phyloP scores from a whole-genome alignment of 345 rosid species.

The Abelmoschus esculentus region DNA sequence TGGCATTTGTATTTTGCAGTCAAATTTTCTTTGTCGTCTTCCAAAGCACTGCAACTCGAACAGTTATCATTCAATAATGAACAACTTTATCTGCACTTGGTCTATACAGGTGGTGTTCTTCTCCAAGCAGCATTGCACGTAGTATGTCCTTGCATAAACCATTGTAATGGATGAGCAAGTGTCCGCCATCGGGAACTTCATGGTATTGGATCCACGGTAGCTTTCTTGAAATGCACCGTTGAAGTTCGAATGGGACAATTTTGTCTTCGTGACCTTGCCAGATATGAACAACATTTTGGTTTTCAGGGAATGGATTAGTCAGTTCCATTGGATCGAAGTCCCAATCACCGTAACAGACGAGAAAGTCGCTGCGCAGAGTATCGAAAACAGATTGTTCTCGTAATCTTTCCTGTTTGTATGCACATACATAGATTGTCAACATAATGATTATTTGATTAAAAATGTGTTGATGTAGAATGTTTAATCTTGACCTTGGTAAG shows the following conservation, averaged over 20 bases:
- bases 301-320: constrained; percentile 37
- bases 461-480: not conserved
- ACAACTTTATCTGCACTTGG: constrained; percentile 24
- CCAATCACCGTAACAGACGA: constrained; percentile 64
- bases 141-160: constrained; percentile 64
- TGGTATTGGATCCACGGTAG: constrained; percentile 80
- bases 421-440: not conserved
- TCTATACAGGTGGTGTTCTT: constrained; percentile 41
- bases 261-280: constrained; percentile 91
- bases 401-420: constrained; percentile 40
- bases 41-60: not conserved
- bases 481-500: constrained; percentile 51
- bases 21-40: too few relatives aligned
- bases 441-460: not conserved
- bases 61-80: not conserved
- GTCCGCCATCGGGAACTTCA: constrained; percentile 85
- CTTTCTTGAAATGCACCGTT: constrained; percentile 47
- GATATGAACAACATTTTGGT: constrained; percentile 47
- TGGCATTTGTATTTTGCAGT: too few relatives aligned
- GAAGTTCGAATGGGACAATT: constrained; percentile 73
- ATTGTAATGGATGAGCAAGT: constrained; percentile 64
- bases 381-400: constrained; percentile 44
- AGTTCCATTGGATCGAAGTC: constrained; percentile 69
- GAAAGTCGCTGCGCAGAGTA: constrained; percentile 52
- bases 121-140: constrained; percentile 59